Evolutionary conservation across 106 monocot genomes (phyloP), one percentile per base, ranked within the genome.

Genomic region (Iris macrosiphon): DNA sequence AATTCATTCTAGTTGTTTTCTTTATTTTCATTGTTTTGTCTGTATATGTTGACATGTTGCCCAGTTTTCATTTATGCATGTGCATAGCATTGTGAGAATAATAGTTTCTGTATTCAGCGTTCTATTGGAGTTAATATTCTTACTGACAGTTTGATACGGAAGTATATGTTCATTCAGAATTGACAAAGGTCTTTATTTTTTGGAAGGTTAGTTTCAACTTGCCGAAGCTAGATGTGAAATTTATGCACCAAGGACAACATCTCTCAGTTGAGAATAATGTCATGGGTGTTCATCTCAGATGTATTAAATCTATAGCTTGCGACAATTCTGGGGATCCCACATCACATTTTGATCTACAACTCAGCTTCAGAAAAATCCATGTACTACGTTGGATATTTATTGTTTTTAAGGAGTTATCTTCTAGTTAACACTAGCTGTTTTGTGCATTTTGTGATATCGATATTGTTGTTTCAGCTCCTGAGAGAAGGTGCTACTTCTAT

Each of bases 191-290:
- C 29, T 42, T 57, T 72, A 74, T 79, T 35, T 72, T 66, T 64
- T 83, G 82, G 79, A 90, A 96, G 96, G 96, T 96, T 74, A 80
- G 78, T 62, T 83, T 96, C 83, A 83, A 77, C 63, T 77, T 96
- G 77, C 80, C 86, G 57, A 90, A 78, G 71, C 69, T 96, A 54
- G 79, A 87, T 77, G 58, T 82, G 74, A 96, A 64, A 58, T 80
- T 86, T 65, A 30, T 66, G 59, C 77, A 86, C 47, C 68, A 49
- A 6, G 74, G 64, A 31, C 77, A 83, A 49, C 61, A 45, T 37
- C 61, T 86, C 57, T 61, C 49, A 33, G 46, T 78, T 40, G 75
- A 82, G 35, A 96, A 87, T 52, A 80, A 70, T 60, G 69, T 96
- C 55, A 78, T 73, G 69, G 90, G 96, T 45, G 67, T 90, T 53